A percentile compares a stretch with the other conserved stretches of the same genome.
Evolutionary conservation across 2,329 filamentous ascomycete genomes (phyloP).

Genomic region (Pseudogymnoascus sp.): DNA sequence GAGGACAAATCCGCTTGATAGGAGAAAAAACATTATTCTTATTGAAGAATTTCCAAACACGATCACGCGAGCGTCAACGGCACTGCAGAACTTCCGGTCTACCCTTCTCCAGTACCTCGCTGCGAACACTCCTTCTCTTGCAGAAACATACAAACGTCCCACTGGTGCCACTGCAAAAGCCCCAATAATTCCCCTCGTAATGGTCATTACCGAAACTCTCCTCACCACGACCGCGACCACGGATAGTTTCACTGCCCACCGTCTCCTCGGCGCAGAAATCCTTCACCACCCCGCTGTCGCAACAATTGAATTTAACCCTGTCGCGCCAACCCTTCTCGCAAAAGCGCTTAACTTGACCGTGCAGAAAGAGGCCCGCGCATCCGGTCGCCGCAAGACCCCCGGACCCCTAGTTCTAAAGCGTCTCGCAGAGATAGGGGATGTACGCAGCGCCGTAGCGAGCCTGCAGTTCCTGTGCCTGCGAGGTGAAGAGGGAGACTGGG

Average conservation of each 20-base stretch:
- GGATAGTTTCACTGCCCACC: conserved; percentile 88
- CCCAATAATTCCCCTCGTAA: conserved; percentile 63
- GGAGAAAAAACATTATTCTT: conserved; percentile 52
- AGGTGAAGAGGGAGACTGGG: conserved; percentile 67
- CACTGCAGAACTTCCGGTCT: conserved; percentile 63
- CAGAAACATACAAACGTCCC: conserved; percentile 35
- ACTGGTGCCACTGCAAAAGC: conserved; percentile 26
- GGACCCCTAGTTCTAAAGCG: conserved; percentile 70
- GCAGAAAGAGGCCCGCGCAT: conserved; percentile 74
- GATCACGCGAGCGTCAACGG: conserved; percentile 55
- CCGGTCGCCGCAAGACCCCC: conserved; percentile 65
- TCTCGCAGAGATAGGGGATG: conserved; percentile 80
- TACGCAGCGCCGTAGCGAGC: conserved; percentile 84
- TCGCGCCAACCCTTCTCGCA: conserved; percentile 75
- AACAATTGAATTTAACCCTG: conserved; percentile 84
- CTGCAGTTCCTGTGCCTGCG: conserved; percentile 87
- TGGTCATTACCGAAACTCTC: conserved; percentile 87
- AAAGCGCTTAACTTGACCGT: conserved; percentile 79
- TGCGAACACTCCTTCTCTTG: conserved; percentile 50
- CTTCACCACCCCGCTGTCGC: conserved; percentile 70
- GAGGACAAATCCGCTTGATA: conserved; percentile 23
- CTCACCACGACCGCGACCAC: conserved; percentile 74
- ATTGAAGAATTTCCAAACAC: conserved; percentile 79
- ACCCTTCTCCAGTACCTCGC: conserved; percentile 69
- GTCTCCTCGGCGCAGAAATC: conserved; percentile 79